phyloP scores from a whole-genome alignment of 495 filamentous ascomycete genomes.

The Amniculicola lignicola region DNA sequence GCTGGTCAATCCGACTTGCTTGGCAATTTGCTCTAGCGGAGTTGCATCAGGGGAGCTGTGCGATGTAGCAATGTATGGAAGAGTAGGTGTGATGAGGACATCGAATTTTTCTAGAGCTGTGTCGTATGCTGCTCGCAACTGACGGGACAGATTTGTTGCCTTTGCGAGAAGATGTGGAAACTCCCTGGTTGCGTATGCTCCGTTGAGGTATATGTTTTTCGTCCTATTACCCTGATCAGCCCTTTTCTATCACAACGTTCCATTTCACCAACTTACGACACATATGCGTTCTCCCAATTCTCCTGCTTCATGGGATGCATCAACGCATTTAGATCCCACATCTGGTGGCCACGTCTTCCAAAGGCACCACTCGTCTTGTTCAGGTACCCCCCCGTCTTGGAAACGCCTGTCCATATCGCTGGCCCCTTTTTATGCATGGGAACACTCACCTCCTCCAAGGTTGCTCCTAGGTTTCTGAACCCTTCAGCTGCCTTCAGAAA shows the following conservation, averaged over 20 bases:
- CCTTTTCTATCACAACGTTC: background rate
- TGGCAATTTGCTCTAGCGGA: slow-evolving; percentile 32
- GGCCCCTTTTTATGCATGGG: slow-evolving; percentile 51
- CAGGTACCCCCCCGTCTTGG: slow-evolving; percentile 46
- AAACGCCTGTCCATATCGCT: slow-evolving; percentile 52
- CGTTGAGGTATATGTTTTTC: slow-evolving; percentile 39
- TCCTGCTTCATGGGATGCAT: slow-evolving; percentile 46
- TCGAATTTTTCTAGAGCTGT: slow-evolving; percentile 44
- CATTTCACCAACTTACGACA: slow-evolving; percentile 18
- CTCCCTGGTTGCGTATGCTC: slow-evolving; percentile 34
- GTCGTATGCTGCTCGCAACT: slow-evolving; percentile 49
- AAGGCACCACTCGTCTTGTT: slow-evolving; percentile 44
- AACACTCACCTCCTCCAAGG: slow-evolving; percentile 51
- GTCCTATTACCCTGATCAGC: background rate
- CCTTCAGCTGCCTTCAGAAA: slow-evolving; percentile 48
- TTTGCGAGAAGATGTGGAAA: slow-evolving; percentile 42
- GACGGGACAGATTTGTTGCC: slow-evolving; percentile 44
- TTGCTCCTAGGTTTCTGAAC: slow-evolving; percentile 51
- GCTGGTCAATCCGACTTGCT: slow-evolving; percentile 44
- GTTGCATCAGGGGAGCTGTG: slow-evolving; percentile 21
- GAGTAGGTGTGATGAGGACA: slow-evolving; percentile 48
- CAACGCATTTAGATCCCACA: slow-evolving; percentile 45
- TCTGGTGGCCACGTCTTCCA: slow-evolving; percentile 43
- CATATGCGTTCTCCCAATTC: slow-evolving; percentile 38
- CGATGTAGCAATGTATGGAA: slow-evolving; percentile 42